Conservation (phyloP, 345 rosid genomes). For the Cochlearia excelsa region DNA sequence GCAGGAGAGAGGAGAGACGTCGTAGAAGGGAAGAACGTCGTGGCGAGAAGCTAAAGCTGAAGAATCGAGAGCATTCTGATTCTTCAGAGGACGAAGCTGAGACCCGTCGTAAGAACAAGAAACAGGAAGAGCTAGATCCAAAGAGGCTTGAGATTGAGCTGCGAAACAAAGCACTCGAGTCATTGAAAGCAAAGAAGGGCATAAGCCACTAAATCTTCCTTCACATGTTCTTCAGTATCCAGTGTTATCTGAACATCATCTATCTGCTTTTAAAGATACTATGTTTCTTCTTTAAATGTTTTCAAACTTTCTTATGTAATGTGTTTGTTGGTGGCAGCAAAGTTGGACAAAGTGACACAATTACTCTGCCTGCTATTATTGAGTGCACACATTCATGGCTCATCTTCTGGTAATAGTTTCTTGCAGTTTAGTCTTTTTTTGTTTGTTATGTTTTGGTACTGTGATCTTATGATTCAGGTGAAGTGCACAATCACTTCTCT, state of each 20-base stretch:
- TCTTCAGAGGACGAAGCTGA: slow-evolving; percentile 53
- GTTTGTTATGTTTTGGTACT: neutral
- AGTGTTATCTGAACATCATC: slow-evolving; percentile 33
- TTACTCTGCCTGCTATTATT: slow-evolving; percentile 64
- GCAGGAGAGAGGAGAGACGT: slow-evolving; percentile 69
- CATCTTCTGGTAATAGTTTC: slow-evolving; percentile 66
- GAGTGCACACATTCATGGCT: slow-evolving; percentile 69
- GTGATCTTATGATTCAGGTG: neutral
- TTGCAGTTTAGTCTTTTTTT: slow-evolving; percentile 39
- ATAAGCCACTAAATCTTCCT: slow-evolving; percentile 41
- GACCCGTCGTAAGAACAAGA: slow-evolving; percentile 39
- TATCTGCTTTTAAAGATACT: slow-evolving; percentile 20
- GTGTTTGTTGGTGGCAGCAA: slow-evolving; percentile 90
- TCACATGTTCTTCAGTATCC: neutral
- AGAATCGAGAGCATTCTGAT: slow-evolving; percentile 42
- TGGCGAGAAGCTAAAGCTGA: slow-evolving; percentile 62
- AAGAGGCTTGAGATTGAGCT: slow-evolving; percentile 88
- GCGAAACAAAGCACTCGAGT: slow-evolving; percentile 88
- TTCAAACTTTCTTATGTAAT: slow-evolving; percentile 51
- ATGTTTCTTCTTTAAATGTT: slow-evolving; percentile 8
- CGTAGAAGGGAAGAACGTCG: slow-evolving; percentile 71
- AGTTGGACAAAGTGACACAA: slow-evolving; percentile 76
- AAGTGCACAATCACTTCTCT: no score
- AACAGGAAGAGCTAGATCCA: slow-evolving; percentile 53
- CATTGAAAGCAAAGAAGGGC: slow-evolving; percentile 94